phyloP scores from a whole-genome alignment of 805 yeast species.

The Candida golubevii region DNA sequence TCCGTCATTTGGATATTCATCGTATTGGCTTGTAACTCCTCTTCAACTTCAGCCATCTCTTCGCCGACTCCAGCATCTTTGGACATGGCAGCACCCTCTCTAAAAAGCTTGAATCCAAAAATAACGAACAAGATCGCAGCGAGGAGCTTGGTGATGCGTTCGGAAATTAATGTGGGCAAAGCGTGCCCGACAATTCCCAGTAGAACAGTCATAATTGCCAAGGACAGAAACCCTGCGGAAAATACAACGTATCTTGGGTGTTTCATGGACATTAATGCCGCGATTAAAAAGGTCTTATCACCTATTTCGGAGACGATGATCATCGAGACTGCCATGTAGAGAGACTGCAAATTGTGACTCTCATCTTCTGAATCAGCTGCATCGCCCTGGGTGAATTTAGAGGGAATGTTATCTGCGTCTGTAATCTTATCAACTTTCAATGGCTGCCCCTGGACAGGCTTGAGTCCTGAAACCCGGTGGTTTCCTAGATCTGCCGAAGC shows the following conservation, averaged over 20 bases:
- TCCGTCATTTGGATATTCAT: conserved; percentile 47
- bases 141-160: conserved; percentile 69
- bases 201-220: conserved; percentile 85
- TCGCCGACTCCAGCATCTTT: conserved; percentile 85
- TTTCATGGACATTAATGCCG: conserved; percentile 98
- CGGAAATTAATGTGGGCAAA: conserved; percentile 77
- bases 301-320: conserved; percentile 94
- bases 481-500: background rate
- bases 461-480: background rate
- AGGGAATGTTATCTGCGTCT: conserved; percentile 12
- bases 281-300: conserved; percentile 93
- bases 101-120: conserved; percentile 71
- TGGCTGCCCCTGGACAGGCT: conserved; percentile 3
- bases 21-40: conserved; percentile 70
- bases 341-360: conserved; percentile 34
- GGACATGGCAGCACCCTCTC: conserved; percentile 81
- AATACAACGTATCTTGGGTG: conserved; percentile 82
- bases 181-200: conserved; percentile 92
- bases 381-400: background rate
- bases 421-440: conserved; percentile 9
- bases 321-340: conserved; percentile 83
- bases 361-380: conserved; percentile 1
- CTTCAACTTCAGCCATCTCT: conserved; percentile 95
- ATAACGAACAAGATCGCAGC: conserved; percentile 81
- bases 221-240: conserved; percentile 77